phyloP scores from a whole-genome alignment of 2,329 filamentous ascomycete species.

The Neocatenulostroma microsporum region DNA sequence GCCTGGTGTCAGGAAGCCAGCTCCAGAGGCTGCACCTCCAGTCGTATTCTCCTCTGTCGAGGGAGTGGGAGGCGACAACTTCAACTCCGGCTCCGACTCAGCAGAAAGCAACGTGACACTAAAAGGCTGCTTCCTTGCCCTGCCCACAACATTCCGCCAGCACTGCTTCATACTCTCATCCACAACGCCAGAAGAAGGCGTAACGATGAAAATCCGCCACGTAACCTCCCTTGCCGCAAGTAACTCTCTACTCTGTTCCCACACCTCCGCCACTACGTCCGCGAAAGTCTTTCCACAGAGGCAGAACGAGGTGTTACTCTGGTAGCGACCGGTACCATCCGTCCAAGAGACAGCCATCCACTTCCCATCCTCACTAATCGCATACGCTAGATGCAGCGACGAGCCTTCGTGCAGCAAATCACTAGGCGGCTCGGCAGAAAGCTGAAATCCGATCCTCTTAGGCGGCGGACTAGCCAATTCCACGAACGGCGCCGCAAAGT shows the following conservation, averaged over 20 bases:
- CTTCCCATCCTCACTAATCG: constrained; percentile 63
- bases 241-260: constrained; percentile 65
- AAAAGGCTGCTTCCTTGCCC: constrained; percentile 33
- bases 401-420: constrained; percentile 71
- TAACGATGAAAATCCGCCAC: constrained; percentile 67
- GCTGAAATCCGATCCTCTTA: constrained; percentile 66
- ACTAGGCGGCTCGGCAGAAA: constrained; percentile 58
- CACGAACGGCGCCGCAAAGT: constrained; percentile 59
- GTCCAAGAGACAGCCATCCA: constrained; percentile 80
- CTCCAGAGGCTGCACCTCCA: constrained; percentile 13
- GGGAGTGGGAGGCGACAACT: constrained; percentile 12
- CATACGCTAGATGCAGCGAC: constrained; percentile 72
- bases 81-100: constrained; percentile 14
- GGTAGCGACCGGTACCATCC: constrained; percentile 65
- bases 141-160: constrained; percentile 19
- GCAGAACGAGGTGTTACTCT: constrained; percentile 67
- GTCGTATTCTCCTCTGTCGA: not conserved
- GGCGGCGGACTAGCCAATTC: constrained; percentile 63
- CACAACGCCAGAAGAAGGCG: constrained; percentile 9
- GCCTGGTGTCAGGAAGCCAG: constrained; percentile 51
- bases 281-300: constrained; percentile 54
- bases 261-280: constrained; percentile 66
- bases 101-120: constrained; percentile 22
- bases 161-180: constrained; percentile 14
- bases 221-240: constrained; percentile 62